These are phyloP conservation scores for Knoxdaviesia capensis DNA, from an alignment of 2,329 filamentous ascomycete species.

Conservation along the genomic window DNA sequence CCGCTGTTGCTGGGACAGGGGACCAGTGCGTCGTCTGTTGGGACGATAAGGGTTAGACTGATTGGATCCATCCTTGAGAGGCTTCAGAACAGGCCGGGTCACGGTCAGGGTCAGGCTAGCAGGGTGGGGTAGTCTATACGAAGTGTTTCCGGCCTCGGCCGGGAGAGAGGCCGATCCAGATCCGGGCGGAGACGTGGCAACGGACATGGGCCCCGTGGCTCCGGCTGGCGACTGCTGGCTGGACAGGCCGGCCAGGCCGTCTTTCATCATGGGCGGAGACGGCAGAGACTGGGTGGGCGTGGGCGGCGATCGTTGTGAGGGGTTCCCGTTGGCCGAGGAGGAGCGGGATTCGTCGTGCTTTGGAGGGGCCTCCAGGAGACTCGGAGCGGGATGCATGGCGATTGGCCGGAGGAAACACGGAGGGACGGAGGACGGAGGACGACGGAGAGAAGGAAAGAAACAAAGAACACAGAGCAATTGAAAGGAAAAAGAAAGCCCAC, in stretches of 20 bases:
- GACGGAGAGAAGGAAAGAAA: slow-evolving; percentile 4
- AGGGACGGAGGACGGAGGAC: slow-evolving; percentile 4
- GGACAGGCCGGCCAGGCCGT: slow-evolving; percentile 32
- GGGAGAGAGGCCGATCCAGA: slow-evolving; percentile 5
- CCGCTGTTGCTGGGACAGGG: slow-evolving; percentile 35
- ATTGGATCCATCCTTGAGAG: slow-evolving; percentile 33
- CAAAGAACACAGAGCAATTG: no score
- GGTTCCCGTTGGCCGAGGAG: slow-evolving; percentile 6
- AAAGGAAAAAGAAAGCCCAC: not conserved
- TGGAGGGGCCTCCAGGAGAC: slow-evolving; percentile 14
- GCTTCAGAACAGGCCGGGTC: slow-evolving; percentile 6
- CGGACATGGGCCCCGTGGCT: slow-evolving; percentile 4
- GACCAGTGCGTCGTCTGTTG: slow-evolving; percentile 37
- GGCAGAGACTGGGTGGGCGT: slow-evolving; percentile 7
- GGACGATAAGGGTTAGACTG: slow-evolving; percentile 30
- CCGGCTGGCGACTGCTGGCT: slow-evolving; percentile 13
- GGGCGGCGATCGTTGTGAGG: slow-evolving; percentile 5
- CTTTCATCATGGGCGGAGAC: slow-evolving; percentile 19
- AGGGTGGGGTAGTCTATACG: slow-evolving; percentile 9
- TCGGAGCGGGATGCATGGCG: slow-evolving; percentile 19
- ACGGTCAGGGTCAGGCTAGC: slow-evolving; percentile 11
- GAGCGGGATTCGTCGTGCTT: slow-evolving; percentile 10
- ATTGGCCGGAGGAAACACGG: slow-evolving; percentile 3
- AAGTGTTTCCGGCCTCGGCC: slow-evolving; percentile 12
- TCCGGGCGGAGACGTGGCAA: slow-evolving; percentile 19